phyloP scores from a whole-genome alignment of 305 asterid species.

The Fraxinus velutina region DNA sequence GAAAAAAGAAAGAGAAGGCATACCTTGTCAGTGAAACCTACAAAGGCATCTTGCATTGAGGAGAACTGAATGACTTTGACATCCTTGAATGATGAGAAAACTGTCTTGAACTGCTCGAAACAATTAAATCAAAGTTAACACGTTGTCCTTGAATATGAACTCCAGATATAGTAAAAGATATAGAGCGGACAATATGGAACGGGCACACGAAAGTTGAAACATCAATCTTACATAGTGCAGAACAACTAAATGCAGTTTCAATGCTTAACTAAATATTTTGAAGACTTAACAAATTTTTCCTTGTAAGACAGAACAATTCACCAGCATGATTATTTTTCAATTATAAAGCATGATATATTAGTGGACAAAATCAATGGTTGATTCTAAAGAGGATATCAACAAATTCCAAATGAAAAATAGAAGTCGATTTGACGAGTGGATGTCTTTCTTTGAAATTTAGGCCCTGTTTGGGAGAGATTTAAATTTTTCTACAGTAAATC shows the following conservation, averaged over 20 bases:
- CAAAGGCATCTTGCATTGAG: conserved; percentile 81
- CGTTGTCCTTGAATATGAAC: neutral
- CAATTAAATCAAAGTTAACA: conserved; percentile 1
- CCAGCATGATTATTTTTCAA: neutral
- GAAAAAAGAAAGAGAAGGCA: neutral
- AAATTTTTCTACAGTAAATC: too few relatives aligned
- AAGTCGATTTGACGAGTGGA: neutral
- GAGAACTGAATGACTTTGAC: conserved; percentile 88
- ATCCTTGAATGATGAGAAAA: conserved; percentile 66
- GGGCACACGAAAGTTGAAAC: neutral
- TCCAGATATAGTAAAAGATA: neutral
- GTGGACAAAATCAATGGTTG: neutral
- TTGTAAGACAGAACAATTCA: neutral
- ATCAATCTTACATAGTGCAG: neutral
- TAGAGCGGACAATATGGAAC: neutral
- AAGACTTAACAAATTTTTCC: neutral
- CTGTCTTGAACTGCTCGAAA: conserved; percentile 57
- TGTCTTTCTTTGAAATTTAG: neutral
- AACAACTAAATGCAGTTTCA: neutral
- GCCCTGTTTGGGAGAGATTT: too few relatives aligned
- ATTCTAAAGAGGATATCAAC: neutral
- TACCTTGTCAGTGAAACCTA: conserved; percentile 86
- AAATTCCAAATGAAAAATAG: neutral
- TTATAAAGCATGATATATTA: neutral
- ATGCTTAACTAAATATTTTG: neutral